Percentiles rank a stretch among this genome's conserved stretches.
These are phyloP conservation scores for Trichophaea hybrida DNA, from an alignment of 2,329 filamentous ascomycete species.

Conservation along the genomic window DNA sequence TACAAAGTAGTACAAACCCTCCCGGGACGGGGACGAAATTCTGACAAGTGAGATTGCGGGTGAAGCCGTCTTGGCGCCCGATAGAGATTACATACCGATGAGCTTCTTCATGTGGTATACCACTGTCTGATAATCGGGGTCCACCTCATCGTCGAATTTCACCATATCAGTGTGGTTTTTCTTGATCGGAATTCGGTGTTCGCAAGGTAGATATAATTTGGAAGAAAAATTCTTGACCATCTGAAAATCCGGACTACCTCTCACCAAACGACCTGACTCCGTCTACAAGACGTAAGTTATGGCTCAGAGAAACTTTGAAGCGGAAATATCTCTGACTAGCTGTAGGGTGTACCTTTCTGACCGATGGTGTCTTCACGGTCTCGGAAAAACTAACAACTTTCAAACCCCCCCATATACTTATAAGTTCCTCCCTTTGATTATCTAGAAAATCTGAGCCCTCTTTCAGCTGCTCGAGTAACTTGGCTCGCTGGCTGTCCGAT, in stretches of 20 bases:
- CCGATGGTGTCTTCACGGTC: background rate
- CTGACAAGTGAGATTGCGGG: no score
- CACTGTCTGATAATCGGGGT: background rate
- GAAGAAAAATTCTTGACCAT: constrained; percentile 1
- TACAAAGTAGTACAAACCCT: no score
- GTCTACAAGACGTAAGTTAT: no score
- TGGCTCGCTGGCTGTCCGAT: background rate
- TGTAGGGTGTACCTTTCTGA: no score
- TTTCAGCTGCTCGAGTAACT: background rate
- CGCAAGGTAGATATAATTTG: background rate
- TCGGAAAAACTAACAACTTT: constrained; percentile 8
- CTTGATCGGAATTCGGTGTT: background rate
- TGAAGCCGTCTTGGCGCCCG: no score
- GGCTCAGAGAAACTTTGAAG: no score
- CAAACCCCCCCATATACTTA: background rate
- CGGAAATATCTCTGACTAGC: no score
- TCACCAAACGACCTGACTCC: no score
- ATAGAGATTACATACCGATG: no score
- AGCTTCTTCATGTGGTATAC: background rate
- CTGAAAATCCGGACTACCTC: background rate
- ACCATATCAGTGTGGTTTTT: constrained; percentile 5
- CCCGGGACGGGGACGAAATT: no score
- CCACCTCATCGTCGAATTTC: background rate
- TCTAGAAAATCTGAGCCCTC: constrained; percentile 6
- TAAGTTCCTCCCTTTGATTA: background rate